Conservation (phyloP, 768 basidiomycete species). For the Pulveroboletus ravenelii region DNA sequence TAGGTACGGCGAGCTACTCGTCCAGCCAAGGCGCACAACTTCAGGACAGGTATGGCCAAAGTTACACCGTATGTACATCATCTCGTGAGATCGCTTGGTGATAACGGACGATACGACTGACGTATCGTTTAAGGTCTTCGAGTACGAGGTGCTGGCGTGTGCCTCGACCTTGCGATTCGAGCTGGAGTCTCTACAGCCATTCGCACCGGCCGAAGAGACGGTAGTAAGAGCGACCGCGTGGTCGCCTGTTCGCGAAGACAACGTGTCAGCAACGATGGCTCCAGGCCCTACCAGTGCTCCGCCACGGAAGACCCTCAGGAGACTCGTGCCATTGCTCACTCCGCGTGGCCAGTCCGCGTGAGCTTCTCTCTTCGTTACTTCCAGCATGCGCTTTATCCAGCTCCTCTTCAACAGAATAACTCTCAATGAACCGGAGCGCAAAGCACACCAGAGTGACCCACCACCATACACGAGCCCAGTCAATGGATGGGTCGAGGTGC, state of each 20-base stretch:
- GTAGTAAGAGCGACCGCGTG: background rate
- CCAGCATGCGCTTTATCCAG: background rate
- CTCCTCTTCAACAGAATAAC: background rate
- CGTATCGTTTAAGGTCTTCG: conserved; percentile 7
- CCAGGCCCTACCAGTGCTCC: background rate
- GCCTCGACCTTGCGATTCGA: conserved; percentile 16
- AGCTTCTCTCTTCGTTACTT: conserved; percentile 3
- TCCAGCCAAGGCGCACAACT: conserved; percentile 14
- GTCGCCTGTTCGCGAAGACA: background rate
- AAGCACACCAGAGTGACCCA: background rate
- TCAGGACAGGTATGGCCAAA: conserved; percentile 8
- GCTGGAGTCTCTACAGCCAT: background rate
- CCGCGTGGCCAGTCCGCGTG: conserved; percentile 5
- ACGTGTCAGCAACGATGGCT: background rate
- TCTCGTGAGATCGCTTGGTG: background rate
- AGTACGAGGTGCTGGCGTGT: conserved; percentile 23
- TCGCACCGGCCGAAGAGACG: background rate
- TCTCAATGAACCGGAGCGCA: background rate
- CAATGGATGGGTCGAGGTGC: conserved; percentile 8
- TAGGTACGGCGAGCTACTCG: conserved; percentile 12
- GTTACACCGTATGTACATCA: conserved; percentile 6
- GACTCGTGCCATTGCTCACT: background rate
- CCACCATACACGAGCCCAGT: conserved; percentile 15
- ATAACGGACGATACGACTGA: background rate
- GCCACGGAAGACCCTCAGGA: background rate